Evolutionary conservation across 2,329 filamentous ascomycete species (phyloP).

Genomic region (Phaeoacremonium minimum): DNA sequence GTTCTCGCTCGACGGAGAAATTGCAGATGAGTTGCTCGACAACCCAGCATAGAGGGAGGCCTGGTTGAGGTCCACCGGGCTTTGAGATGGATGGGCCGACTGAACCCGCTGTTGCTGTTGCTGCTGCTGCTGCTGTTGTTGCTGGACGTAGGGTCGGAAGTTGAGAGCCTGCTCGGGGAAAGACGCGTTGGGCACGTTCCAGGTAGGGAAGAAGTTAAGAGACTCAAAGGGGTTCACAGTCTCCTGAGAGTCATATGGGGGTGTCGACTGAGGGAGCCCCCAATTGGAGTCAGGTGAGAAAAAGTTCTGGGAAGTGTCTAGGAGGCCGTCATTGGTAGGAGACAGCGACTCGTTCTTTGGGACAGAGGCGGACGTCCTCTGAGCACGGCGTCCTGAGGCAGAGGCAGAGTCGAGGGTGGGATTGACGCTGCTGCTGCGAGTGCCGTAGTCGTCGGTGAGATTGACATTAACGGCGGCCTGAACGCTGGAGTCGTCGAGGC

Average conservation of each 20-base stretch:
- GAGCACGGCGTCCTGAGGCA: background rate
- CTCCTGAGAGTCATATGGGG: background rate
- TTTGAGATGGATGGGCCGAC: background rate
- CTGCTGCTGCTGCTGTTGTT: too few species aligned
- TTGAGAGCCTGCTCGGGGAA: conserved; percentile 8
- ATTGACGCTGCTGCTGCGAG: background rate
- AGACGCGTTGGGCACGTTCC: conserved; percentile 8
- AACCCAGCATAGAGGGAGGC: conserved; percentile 6
- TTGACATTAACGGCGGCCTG: background rate
- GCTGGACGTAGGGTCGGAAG: conserved; percentile 6
- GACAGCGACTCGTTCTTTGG: background rate
- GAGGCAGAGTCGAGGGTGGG: background rate
- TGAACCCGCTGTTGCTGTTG: conserved; percentile 2
- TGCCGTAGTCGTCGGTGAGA: background rate
- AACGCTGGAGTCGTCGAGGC: background rate
- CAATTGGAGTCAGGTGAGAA: background rate
- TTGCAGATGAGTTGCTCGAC: conserved; percentile 15
- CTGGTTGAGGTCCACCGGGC: conserved; percentile 1
- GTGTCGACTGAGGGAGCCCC: background rate
- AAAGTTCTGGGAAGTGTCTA: background rate
- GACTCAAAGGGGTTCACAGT: conserved; percentile 5
- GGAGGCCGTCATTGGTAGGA: too few species aligned
- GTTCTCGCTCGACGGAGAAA: conserved; percentile 17
- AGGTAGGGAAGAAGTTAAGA: conserved; percentile 8
- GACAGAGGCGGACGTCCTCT: background rate